These are phyloP conservation scores for Psidium guajava DNA, from an alignment of 345 rosid genomes.

Conservation along the genomic window DNA sequence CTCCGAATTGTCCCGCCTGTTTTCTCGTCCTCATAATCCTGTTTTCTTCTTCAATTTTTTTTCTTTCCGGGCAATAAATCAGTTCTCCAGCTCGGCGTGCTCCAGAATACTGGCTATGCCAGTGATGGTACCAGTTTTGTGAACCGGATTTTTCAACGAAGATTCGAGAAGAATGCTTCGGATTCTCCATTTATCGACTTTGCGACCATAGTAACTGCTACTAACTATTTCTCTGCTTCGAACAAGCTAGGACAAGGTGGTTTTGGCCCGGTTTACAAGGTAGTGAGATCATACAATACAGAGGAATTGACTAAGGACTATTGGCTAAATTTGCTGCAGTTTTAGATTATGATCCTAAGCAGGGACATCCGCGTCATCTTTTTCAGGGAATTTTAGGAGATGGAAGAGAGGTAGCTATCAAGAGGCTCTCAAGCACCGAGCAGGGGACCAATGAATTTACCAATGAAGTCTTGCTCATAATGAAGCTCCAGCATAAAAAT, in stretches of 20 bases:
- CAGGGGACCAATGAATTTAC: conserved; percentile 24
- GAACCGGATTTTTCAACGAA: neutral
- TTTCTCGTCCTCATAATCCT: neutral
- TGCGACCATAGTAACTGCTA: conserved; percentile 18
- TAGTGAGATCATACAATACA: neutral
- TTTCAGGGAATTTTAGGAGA: conserved; percentile 33
- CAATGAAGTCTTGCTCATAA: conserved; percentile 25
- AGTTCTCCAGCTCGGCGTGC: neutral
- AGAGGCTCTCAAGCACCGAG: conserved; percentile 16
- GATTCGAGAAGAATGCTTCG: neutral
- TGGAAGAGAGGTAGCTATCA: conserved; percentile 43
- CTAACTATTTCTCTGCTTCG: conserved; percentile 18
- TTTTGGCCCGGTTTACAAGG: conserved; percentile 20
- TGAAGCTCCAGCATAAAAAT: conserved; percentile 45
- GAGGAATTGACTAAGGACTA: neutral
- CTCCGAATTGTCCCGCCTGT: neutral
- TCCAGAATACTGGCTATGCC: neutral
- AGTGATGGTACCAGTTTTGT: neutral
- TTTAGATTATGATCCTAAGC: neutral
- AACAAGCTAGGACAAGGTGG: conserved; percentile 16
- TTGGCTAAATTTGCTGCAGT: neutral
- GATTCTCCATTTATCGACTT: conserved; percentile 7
- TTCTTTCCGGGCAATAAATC: neutral
- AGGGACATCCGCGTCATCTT: neutral
- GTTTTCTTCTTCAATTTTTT: neutral